Conservation (phyloP, 305 asterid genomes). For the Fraxinus platypoda region DNA sequence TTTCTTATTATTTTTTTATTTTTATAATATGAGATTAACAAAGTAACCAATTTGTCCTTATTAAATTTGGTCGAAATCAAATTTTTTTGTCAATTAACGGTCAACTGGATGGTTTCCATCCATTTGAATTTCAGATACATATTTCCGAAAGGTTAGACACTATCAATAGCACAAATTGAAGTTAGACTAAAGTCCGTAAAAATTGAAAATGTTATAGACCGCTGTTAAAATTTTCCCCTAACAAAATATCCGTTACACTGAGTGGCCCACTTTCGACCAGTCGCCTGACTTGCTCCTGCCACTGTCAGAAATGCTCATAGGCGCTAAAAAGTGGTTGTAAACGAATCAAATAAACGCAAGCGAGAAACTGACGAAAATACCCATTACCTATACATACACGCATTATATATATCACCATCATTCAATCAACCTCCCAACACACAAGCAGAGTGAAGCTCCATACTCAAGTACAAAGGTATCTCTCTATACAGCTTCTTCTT, state of each 20-base stretch:
- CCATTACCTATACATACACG: neutral
- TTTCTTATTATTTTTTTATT: too few species aligned
- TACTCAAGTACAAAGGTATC: neutral
- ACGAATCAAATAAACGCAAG: neutral
- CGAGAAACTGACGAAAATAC: conserved; percentile 2
- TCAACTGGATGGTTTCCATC: too few species aligned
- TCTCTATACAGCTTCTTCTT: neutral
- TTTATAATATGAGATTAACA: too few species aligned
- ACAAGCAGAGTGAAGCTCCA: neutral
- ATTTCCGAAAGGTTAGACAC: neutral
- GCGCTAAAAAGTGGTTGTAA: conserved; percentile 15
- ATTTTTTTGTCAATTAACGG: too few species aligned
- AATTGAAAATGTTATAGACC: too few species aligned
- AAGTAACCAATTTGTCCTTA: too few species aligned
- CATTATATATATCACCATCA: neutral
- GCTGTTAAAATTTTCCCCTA: too few species aligned
- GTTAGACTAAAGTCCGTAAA: neutral
- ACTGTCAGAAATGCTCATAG: conserved; percentile 16
- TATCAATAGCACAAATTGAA: neutral
- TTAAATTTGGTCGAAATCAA: neutral
- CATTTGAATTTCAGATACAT: too few species aligned
- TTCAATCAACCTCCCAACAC: neutral
- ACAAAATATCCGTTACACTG: conserved; percentile 27
- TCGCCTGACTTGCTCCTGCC: neutral
- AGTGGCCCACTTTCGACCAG: conserved; percentile 16